Conservation (phyloP, 257 asterid species). For the Phtheirospermum japonicum region DNA sequence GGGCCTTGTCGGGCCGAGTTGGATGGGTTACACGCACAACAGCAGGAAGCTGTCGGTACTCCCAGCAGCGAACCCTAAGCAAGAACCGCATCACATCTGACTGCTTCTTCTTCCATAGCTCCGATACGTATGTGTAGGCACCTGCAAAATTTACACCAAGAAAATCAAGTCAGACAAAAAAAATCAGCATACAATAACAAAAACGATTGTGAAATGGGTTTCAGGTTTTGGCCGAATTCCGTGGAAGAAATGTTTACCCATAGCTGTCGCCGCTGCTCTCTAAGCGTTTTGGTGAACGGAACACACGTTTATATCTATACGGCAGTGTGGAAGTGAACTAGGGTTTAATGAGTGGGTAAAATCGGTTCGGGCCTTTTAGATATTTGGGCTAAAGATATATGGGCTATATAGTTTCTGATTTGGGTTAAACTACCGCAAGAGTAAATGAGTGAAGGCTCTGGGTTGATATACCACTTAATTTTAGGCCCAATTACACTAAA, state of each 20-base stretch:
- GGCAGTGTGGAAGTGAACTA: neutral
- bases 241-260: neutral
- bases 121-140: conserved; percentile 63
- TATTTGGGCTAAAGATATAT: neutral
- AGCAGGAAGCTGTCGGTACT: conserved; percentile 68
- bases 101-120: conserved; percentile 69
- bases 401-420: neutral
- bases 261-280: neutral
- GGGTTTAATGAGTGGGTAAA: neutral
- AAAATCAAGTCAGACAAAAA: neutral
- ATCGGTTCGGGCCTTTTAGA: neutral
- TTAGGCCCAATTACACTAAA: no score
- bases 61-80: conserved; percentile 69
- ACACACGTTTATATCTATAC: neutral
- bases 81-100: conserved; percentile 66
- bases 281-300: neutral
- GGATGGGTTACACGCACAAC: conserved; percentile 61
- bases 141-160: conserved; percentile 30
- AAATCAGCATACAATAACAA: neutral
- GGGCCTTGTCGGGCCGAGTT: conserved; percentile 69
- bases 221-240: neutral
- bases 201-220: neutral
- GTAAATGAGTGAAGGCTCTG: no score
- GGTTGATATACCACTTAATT: no score
- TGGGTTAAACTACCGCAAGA: no score